A percentile compares a stretch with the other conserved stretches of the same genome.
Evolutionary conservation across 2,329 filamentous ascomycete species (phyloP).

Genomic region (Fusarium sp.): DNA sequence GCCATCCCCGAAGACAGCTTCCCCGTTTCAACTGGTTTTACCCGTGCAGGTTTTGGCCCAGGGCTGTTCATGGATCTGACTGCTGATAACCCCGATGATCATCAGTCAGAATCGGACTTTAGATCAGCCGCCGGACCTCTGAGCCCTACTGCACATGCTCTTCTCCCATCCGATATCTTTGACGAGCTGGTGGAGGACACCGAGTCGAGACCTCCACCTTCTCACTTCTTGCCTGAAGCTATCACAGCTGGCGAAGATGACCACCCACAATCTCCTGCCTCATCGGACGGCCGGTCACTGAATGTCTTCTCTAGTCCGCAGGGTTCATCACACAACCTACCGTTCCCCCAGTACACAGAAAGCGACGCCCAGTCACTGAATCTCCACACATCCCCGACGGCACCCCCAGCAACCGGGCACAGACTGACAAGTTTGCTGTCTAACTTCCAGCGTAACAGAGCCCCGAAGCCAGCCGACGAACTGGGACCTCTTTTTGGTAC

Average conservation of each 20-base stretch:
- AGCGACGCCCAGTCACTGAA: slow-evolving; percentile 57
- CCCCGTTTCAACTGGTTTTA: slow-evolving; percentile 65
- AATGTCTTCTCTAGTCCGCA: slow-evolving; percentile 71
- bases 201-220: slow-evolving; percentile 54
- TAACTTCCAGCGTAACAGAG: slow-evolving; percentile 69
- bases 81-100: slow-evolving; percentile 50
- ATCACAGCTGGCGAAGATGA: slow-evolving; percentile 51
- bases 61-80: slow-evolving; percentile 64
- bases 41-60: slow-evolving; percentile 61
- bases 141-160: slow-evolving; percentile 79
- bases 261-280: slow-evolving; percentile 69
- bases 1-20: slow-evolving; percentile 55
- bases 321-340: slow-evolving; percentile 68
- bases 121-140: slow-evolving; percentile 74
- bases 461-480: slow-evolving; percentile 64
- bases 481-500: slow-evolving; percentile 72
- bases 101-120: slow-evolving; percentile 70
- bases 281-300: slow-evolving; percentile 63
- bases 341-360: slow-evolving; percentile 63
- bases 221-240: slow-evolving; percentile 45
- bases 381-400: slow-evolving; percentile 53
- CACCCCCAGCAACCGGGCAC: slow-evolving; percentile 46
- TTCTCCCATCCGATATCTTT: slow-evolving; percentile 75
- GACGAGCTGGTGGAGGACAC: slow-evolving; percentile 70
- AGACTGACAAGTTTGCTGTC: slow-evolving; percentile 66